Base-by-base conservation (phyloP, 2,329 filamentous ascomycete species). In the Daldinia eschscholtzii region DNA sequence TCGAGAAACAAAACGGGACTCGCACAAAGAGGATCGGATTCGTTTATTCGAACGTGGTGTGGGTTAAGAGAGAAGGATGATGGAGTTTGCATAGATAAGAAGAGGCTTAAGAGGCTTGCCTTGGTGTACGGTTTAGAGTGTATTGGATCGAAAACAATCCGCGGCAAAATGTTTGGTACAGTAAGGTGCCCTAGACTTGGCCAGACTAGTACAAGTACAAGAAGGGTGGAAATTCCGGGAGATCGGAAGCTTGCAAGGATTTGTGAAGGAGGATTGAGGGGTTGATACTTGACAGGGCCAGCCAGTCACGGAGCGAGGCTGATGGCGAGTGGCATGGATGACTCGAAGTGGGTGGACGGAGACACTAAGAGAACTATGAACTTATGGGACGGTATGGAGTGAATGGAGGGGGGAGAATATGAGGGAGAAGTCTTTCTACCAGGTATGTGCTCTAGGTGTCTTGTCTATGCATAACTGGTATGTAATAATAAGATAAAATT, bases 211-310 rank as follows among this genome's bases (percentile, higher is more conserved):
- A 56, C 33, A 48, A 61, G 53, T 61, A 61, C 61, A 64, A 67
- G 72, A 71, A 72, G 65, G 70, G 70, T 73, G 67, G 62, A 67
- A 65, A 74, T 75, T 75, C 74, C 75, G 76, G 75, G 75, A 78
- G 73, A 76, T 77, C 76, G 75, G 75, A 76, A 75, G 74, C 67
- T 67, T 65, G 63, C 69, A 73, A 68, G 67, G 67, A 64, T 35
- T 35, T 70, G 62, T 48, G 67, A 63, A 68, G 64, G 65, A 65
- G 58, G 58, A 71, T 68, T 72, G 68, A 68, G 70, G 73, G 69
- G 67, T 71, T 69, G 63, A 67, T 61, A 57, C 58, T 64, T 53
- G 57, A 61, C 67, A 72, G 67, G 70, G 67, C 70, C 67, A 70
- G 62, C 70, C 70, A 72, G 61, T 71, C 58, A 67, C 63, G 58